phyloP scores from a whole-genome alignment of 768 basidiomycete species.

The Amanita fuliginea region DNA sequence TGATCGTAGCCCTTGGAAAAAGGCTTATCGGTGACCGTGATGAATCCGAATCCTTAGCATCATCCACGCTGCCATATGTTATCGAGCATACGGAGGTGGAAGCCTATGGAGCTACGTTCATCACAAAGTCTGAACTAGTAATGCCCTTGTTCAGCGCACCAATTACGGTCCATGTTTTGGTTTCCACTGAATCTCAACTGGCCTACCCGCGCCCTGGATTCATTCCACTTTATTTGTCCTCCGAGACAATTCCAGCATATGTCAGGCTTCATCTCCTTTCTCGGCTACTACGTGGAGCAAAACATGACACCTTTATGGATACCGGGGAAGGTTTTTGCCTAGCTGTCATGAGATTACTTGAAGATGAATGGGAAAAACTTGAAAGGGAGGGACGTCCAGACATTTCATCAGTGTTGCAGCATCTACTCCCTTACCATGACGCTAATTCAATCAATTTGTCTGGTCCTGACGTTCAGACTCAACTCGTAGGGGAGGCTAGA shows the following conservation, averaged over 20 bases:
- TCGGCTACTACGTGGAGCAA: conserved; percentile 45
- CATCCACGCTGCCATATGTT: conserved; percentile 15
- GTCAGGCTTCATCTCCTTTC: conserved; percentile 76
- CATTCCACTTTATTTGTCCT: conserved; percentile 69
- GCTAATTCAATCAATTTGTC: neutral
- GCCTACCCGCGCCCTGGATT: conserved; percentile 31
- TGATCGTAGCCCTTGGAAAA: conserved; percentile 45
- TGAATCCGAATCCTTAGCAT: conserved; percentile 5
- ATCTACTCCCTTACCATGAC: conserved; percentile 34
- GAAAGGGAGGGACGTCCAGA: conserved; percentile 69
- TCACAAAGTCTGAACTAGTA: conserved; percentile 34
- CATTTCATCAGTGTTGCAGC: conserved; percentile 51
- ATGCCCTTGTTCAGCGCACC: conserved; percentile 58
- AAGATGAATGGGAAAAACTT: conserved; percentile 57
- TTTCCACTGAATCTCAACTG: conserved; percentile 29
- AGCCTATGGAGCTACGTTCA: conserved; percentile 44
- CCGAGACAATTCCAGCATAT: conserved; percentile 61
- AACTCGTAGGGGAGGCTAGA: neutral
- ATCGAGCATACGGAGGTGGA: conserved; percentile 36
- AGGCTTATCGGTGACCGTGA: conserved; percentile 37
- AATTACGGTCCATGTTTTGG: conserved; percentile 55
- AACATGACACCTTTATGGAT: conserved; percentile 44
- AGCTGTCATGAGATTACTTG: conserved; percentile 56
- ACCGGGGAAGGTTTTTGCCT: conserved; percentile 65
- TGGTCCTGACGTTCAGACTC: neutral